phyloP scores from a whole-genome alignment of 257 asterid species.

The Capsicum rhomboideum region DNA sequence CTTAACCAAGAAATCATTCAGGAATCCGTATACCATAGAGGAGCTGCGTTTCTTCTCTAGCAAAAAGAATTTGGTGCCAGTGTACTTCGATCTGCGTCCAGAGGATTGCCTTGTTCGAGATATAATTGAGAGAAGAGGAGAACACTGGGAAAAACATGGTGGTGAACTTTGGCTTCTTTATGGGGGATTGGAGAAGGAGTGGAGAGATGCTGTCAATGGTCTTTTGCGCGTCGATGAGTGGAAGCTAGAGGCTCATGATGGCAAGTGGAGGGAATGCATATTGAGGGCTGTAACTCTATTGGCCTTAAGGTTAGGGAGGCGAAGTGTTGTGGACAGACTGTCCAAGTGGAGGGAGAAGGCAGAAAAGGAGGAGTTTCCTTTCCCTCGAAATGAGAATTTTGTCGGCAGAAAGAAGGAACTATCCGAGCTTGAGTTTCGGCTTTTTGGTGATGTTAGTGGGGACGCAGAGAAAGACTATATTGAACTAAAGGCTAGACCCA shows the following conservation, averaged over 20 bases:
- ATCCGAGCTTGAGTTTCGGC: constrained; percentile 72
- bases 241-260: constrained; percentile 86
- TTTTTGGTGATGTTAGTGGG: constrained; percentile 70
- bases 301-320: constrained; percentile 87
- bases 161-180: constrained; percentile 89
- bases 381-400: constrained; percentile 65
- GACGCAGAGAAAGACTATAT: constrained; percentile 62
- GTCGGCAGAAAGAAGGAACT: constrained; percentile 78
- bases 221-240: constrained; percentile 90
- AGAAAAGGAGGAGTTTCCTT: constrained; percentile 77
- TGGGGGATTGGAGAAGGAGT: constrained; percentile 86
- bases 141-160: constrained; percentile 90
- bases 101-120: constrained; percentile 89
- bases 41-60: constrained; percentile 76
- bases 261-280: constrained; percentile 93
- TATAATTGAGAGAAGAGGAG: constrained; percentile 85
- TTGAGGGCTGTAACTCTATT: constrained; percentile 72
- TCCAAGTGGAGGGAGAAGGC: constrained; percentile 78
- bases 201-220: constrained; percentile 72
- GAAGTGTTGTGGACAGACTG: constrained; percentile 73
- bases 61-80: constrained; percentile 89
- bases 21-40: constrained; percentile 79
- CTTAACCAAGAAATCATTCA: constrained; percentile 77
- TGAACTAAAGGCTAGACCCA: constrained; percentile 65
- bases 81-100: constrained; percentile 78